A percentile compares a stretch with the other conserved stretches of the same genome.
These are phyloP conservation scores for Paramecium octaurelia DNA, from an alignment of 73 alveolate species.

Conservation along the genomic window DNA sequence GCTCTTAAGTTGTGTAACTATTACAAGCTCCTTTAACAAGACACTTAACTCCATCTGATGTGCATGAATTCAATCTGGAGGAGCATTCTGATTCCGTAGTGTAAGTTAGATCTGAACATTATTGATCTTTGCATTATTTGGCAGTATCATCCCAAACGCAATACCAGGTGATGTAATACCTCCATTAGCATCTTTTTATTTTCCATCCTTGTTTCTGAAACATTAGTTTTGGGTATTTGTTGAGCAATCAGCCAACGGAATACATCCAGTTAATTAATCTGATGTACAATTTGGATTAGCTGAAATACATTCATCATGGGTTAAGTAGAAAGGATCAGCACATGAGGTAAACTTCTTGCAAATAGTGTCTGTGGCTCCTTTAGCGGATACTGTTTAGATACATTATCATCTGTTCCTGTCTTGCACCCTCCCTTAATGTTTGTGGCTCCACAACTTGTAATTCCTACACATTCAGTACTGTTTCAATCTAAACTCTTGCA, in stretches of 20 bases:
- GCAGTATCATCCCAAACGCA: not conserved
- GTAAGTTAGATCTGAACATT: not conserved
- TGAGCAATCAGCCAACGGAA: not conserved
- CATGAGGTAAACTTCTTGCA: not conserved
- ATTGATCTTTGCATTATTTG: not conserved
- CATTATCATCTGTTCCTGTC: slow-evolving; percentile 32
- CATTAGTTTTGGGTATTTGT: not conserved
- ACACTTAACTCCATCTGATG: not conserved
- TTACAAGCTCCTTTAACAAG: not conserved
- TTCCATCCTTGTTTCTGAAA: not conserved
- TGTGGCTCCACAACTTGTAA: not conserved
- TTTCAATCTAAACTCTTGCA: not conserved
- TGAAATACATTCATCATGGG: not conserved
- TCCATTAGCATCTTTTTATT: not conserved
- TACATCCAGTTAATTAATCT: not conserved
- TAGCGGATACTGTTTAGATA: not conserved
- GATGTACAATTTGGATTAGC: slow-evolving; percentile 15
- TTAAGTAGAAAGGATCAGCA: not conserved
- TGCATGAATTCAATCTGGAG: not conserved
- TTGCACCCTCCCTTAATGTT: not conserved
- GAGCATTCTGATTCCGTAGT: not conserved
- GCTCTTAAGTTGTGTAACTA: not conserved
- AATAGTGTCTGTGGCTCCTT: not conserved
- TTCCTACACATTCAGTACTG: not conserved
- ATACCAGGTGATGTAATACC: not conserved